Base-by-base conservation (phyloP, 139 green algal genomes). In the Deuterostichococcus epilithicus region DNA sequence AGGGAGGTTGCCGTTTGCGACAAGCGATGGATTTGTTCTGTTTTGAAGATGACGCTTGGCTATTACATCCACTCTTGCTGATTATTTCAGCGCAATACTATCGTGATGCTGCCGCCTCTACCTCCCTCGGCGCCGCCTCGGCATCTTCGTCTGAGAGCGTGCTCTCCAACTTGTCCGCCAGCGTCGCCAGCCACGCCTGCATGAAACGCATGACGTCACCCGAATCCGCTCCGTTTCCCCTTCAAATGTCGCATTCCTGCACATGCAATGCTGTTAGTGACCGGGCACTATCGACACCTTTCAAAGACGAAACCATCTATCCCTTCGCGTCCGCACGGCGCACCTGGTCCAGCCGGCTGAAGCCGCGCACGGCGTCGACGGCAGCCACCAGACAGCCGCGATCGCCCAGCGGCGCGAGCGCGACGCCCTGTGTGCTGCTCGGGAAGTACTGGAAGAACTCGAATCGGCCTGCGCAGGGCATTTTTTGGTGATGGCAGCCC, bases 121-220 rank as follows among this genome's bases (percentile, higher is more conserved):
- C 42, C 13, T 8, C 8, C 42, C 13, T 52, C 42, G 13, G 42
- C 42, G 8, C 42, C 42, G 8, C 42, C 8, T 13, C 13, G 42
- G 42, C 13, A 8, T 13, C 52, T 5, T 20, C 28, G 52, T 20
- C 52, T 3, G 32, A 72, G 37, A 94, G 80, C 2, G 75, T 84
- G 36, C 88, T 84, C 39, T 94, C 92, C 70, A 97, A 83, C 86
- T 97, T 97, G 58, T 97, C 91, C 32, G 88, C 89, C 22, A 94
- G 76, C 0, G 73, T 75, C 0, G 86, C 76, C 4, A 92, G 81
- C 91, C 91, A 95, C 15, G 88, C 88, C 84, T 91, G 87, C 69
- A 80, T 58, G 15, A 76, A 63, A 28, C 18, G 37, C 6, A 42
- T 77, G 25, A 38, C 22, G 28, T 28, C 33, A 39, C 58, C n/a